Conservation (phyloP, 2,329 filamentous ascomycete species). For the Tympanopsis confertula region DNA sequence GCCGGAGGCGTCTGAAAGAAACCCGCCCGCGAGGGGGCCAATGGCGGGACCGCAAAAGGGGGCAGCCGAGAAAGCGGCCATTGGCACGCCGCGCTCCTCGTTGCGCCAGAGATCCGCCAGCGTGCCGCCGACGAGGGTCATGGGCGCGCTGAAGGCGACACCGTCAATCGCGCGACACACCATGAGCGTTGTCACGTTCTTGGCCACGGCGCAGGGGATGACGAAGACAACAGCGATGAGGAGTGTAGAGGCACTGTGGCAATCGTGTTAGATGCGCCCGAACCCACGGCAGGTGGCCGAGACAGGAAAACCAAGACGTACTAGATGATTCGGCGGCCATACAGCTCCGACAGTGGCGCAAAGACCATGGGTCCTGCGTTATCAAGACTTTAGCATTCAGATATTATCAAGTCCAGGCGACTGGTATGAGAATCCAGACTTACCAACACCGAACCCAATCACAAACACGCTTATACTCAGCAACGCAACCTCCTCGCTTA, state of each 20-base stretch:
- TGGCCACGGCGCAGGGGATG: constrained; percentile 66
- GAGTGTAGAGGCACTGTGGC: constrained; percentile 40
- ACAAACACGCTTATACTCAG: neutral
- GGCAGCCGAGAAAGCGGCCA: constrained; percentile 75
- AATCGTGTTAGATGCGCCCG: constrained; percentile 3
- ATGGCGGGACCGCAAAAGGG: constrained; percentile 75
- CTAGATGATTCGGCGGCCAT: constrained; percentile 64
- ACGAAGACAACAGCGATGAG: constrained; percentile 65
- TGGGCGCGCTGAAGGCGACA: constrained; percentile 74
- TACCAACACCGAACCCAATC: constrained; percentile 5
- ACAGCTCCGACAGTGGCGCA: constrained; percentile 66
- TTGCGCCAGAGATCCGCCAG: constrained; percentile 72
- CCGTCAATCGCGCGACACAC: constrained; percentile 70
- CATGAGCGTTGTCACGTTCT: constrained; percentile 66
- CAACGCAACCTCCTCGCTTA: neutral
- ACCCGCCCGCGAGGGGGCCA: constrained; percentile 68
- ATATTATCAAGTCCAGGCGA: neutral
- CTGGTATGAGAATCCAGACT: constrained; percentile 8
- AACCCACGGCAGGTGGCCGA: neutral
- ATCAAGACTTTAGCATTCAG: neutral
- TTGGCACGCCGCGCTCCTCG: constrained; percentile 74
- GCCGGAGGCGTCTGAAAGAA: constrained; percentile 53
- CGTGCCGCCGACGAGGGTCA: constrained; percentile 76
- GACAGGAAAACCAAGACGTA: constrained; percentile 12
- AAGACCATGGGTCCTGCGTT: constrained; percentile 60